phyloP scores from a whole-genome alignment of 768 basidiomycete genomes.

The Tulasnella sp. region DNA sequence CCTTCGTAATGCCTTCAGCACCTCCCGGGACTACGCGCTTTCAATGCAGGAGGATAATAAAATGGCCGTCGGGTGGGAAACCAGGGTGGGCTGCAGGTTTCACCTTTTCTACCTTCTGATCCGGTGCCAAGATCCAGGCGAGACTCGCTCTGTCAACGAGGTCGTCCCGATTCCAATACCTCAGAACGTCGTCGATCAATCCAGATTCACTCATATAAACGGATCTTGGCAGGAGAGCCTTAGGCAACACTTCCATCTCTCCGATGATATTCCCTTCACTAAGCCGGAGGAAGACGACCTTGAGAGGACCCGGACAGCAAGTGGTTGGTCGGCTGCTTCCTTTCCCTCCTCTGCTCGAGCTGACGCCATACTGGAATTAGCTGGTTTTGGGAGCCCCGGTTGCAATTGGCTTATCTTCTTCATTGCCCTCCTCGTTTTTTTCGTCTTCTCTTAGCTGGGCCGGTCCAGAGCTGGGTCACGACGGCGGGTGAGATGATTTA shows the following conservation, averaged over 20 bases:
- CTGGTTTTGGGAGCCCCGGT: not conserved
- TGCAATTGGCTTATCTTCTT: not conserved
- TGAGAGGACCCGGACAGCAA: no score
- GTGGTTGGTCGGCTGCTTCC: not conserved
- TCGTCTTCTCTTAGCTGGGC: not conserved
- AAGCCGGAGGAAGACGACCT: not conserved
- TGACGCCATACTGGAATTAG: not conserved
- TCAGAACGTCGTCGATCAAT: not conserved
- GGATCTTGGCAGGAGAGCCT: not conserved
- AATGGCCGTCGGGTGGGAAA: not conserved
- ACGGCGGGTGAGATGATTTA: not conserved
- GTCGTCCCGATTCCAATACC: not conserved
- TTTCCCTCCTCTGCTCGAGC: not conserved
- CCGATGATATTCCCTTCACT: not conserved
- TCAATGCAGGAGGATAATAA: not conserved
- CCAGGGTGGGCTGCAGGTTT: not conserved
- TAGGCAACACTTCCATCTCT: not conserved
- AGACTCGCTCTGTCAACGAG: not conserved
- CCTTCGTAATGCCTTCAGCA: not conserved
- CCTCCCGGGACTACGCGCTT: not conserved
- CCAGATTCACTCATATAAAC: not conserved
- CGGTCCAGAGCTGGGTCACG: not conserved
- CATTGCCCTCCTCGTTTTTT: not conserved
- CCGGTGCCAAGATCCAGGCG: not conserved
- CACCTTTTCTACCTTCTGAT: not conserved